These are phyloP conservation scores for Seiridium cupressi DNA, from an alignment of 2,329 filamentous ascomycete species.

Conservation along the genomic window DNA sequence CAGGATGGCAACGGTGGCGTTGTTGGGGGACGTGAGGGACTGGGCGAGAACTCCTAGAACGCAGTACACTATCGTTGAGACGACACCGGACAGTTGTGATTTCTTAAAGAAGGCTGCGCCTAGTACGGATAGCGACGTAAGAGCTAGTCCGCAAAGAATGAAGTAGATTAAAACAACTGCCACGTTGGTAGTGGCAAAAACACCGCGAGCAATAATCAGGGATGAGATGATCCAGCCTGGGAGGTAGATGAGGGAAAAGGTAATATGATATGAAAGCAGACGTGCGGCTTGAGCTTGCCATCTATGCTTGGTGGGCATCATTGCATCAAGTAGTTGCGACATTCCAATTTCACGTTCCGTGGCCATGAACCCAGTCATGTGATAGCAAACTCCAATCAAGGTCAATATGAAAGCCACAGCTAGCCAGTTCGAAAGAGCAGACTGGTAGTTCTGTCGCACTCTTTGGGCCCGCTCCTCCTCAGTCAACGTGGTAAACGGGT, in stretches of 20 bases:
- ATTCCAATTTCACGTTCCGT: slow-evolving; percentile 84
- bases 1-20: slow-evolving; percentile 65
- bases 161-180: slow-evolving; percentile 72
- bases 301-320: slow-evolving; percentile 74
- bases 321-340: slow-evolving; percentile 84
- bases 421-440: slow-evolving; percentile 71
- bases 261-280: slow-evolving; percentile 75
- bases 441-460: slow-evolving; percentile 71
- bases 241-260: slow-evolving; percentile 76
- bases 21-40: slow-evolving; percentile 61
- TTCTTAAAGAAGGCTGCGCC: slow-evolving; percentile 82
- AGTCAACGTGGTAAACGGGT: slow-evolving; percentile 73
- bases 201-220: slow-evolving; percentile 58
- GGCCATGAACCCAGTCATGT: slow-evolving; percentile 82
- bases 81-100: slow-evolving; percentile 84
- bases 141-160: slow-evolving; percentile 70
- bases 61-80: slow-evolving; percentile 69
- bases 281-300: slow-evolving; percentile 79
- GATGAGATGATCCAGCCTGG: slow-evolving; percentile 81
- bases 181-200: slow-evolving; percentile 63
- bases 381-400: slow-evolving; percentile 80
- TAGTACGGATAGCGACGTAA: slow-evolving; percentile 78
- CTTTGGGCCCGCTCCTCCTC: slow-evolving; percentile 62
- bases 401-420: slow-evolving; percentile 77
- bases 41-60: slow-evolving; percentile 82